phyloP scores from a whole-genome alignment of 139 green algal genomes.

The Chlamydomonas sphaeroides region DNA sequence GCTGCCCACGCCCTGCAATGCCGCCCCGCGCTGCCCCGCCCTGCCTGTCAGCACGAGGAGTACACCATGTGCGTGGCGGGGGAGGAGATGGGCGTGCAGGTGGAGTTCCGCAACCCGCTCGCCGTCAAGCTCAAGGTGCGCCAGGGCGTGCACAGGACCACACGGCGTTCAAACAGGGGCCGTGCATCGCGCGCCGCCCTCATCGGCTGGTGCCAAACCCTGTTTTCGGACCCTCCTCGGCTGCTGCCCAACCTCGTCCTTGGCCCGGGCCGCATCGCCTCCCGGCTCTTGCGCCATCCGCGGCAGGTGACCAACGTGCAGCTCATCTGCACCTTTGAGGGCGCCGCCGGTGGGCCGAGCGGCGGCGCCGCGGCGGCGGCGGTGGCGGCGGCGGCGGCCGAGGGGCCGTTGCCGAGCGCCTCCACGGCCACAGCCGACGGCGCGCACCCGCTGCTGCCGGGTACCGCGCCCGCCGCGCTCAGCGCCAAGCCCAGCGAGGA shows the following conservation, averaged over 20 bases:
- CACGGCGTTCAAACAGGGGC: too few species aligned
- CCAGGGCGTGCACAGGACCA: too few species aligned
- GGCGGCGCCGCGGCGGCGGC: too few species aligned
- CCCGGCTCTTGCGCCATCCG: too few species aligned
- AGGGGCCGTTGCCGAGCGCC: not conserved
- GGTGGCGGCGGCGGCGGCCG: too few species aligned
- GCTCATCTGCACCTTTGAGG: constrained; percentile 71
- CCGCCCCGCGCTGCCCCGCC: not conserved
- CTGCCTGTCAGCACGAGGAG: constrained; percentile 44
- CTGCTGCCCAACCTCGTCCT: too few species aligned
- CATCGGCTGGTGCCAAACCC: too few species aligned
- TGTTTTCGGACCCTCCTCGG: too few species aligned
- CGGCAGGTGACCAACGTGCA: constrained; percentile 54
- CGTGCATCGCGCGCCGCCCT: too few species aligned
- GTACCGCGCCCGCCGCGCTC: not conserved
- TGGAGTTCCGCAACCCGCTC: constrained; percentile 87
- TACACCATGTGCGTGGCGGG: constrained; percentile 65
- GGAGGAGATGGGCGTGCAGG: constrained; percentile 76
- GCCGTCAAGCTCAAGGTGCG: constrained; percentile 68
- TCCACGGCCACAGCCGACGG: not conserved
- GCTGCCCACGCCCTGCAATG: not conserved
- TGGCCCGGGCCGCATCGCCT: too few species aligned
- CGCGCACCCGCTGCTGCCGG: constrained; percentile 9
- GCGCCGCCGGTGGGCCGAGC: not conserved
- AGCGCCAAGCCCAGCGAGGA: not conserved